Evolutionary conservation across 129 eudicot genomes (phyloP).

Genomic region (Tanacetum coccineum): DNA sequence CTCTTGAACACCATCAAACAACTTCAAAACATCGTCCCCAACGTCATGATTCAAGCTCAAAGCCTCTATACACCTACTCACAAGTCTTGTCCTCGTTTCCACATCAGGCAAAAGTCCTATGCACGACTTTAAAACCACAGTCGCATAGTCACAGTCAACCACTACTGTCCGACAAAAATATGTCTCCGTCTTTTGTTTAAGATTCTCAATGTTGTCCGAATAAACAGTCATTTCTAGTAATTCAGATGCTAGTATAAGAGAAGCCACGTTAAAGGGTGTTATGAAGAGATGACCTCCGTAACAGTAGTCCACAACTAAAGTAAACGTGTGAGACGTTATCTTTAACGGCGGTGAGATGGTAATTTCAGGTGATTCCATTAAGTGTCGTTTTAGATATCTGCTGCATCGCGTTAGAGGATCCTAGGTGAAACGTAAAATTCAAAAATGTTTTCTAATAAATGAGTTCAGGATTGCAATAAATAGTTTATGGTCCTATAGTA

Average conservation of each 20-base stretch:
- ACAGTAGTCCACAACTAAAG: slow-evolving; percentile 56
- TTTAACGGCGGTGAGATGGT: slow-evolving; percentile 71
- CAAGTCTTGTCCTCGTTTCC: slow-evolving; percentile 50
- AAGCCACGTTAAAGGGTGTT: slow-evolving; percentile 69
- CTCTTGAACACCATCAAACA: slow-evolving; percentile 44
- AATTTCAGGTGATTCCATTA: slow-evolving; percentile 42
- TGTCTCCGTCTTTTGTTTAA: slow-evolving; percentile 51
- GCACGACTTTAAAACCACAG: slow-evolving; percentile 56
- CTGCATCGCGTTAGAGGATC: slow-evolving; percentile 54
- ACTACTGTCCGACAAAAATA: slow-evolving; percentile 50
- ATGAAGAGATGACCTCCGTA: slow-evolving; percentile 51
- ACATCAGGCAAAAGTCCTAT: slow-evolving; percentile 66
- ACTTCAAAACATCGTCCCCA: slow-evolving; percentile 28
- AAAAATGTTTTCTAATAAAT: background rate
- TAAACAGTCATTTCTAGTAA: slow-evolving; percentile 49
- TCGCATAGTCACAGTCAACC: slow-evolving; percentile 42
- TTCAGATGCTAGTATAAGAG: slow-evolving; percentile 66
- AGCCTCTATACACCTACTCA: slow-evolving; percentile 64
- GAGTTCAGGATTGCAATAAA: no score
- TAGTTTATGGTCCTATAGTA: no score
- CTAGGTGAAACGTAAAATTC: slow-evolving; percentile 30
- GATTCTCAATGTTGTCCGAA: slow-evolving; percentile 26
- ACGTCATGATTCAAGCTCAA: slow-evolving; percentile 38
- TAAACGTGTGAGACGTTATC: slow-evolving; percentile 63
- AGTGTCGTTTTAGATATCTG: slow-evolving; percentile 52